Evolutionary conservation across 352 stramenopile species (phyloP), one percentile per base, ranked within the genome.

Genomic region (Phytophthora sojae): DNA sequence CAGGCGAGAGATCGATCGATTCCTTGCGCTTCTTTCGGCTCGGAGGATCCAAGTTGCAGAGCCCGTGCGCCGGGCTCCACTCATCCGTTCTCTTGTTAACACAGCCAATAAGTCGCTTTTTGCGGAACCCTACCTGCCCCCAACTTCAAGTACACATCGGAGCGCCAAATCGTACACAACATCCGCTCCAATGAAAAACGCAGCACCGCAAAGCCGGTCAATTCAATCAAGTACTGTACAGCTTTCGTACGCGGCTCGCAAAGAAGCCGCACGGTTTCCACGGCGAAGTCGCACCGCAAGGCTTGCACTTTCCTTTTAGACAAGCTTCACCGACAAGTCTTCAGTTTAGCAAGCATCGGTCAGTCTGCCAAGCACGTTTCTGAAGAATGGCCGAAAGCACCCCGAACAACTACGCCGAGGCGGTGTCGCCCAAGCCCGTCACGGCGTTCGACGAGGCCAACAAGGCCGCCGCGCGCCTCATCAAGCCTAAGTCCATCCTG

Each of bases 381-480:
- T 45, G 26, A 19, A 54, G 5, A 21, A 70, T 70, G 63, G 47
- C 63, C 4, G 63, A 71, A 45, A 45, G 11, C 11, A 45, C 37
- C 15, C 37, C 37, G 15, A 45, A 56, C 25, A 56, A 35, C 54
- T 73, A 73, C 66, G 11, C 47, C 1, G 67, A 71, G 52, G 61
- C 56, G 9, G 29, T 32, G 11, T 55, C 67, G 4, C 67, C 67
- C n/a, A 69, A 69, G 60, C 17, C 44, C 26, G 25, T 44, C 25
- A 74, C 55, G 6, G 61, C 70, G 11, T 73, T 73, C 50, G 60
- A 73, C 29, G 70, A 77, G 26, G 64, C 70, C 47, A 77, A 64
- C 64, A 77, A 77, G 54, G 64, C 64, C 52, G 62, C 69, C 11
- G 69, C 69, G 6, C 69, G 63, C 32, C 67, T 75, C 26, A 75